phyloP scores from a whole-genome alignment of 306 rosid genomes.

The Rubus parviflorus region DNA sequence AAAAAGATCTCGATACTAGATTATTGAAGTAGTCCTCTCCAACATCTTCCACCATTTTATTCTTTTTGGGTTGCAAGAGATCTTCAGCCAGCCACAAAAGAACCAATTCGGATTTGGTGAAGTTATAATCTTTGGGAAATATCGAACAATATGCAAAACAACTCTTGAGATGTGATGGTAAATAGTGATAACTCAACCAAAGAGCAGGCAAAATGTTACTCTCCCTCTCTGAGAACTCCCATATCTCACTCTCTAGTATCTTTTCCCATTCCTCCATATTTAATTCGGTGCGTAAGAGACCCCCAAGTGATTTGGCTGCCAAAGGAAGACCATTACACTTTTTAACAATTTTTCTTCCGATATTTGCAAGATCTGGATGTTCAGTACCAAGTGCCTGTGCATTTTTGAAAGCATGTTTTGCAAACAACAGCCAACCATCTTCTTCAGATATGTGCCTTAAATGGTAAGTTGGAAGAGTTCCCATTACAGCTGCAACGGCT shows the following conservation, averaged over 20 bases:
- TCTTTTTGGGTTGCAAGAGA: too few relatives aligned
- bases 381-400: background rate
- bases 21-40: background rate
- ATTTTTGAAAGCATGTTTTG: slow-evolving; percentile 1
- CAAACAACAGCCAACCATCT: slow-evolving; percentile 16
- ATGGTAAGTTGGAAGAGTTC: background rate
- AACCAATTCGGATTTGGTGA: slow-evolving; percentile 16
- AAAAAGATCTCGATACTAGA: background rate
- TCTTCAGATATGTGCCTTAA: background rate
- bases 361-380: background rate
- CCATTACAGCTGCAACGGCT: background rate
- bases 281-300: background rate
- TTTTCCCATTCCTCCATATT: background rate
- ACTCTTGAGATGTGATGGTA: slow-evolving; percentile 17
- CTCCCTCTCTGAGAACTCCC: background rate
- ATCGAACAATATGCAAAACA: slow-evolving; percentile 27
- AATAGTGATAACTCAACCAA: slow-evolving; percentile 23
- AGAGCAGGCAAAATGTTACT: slow-evolving; percentile 9
- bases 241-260: background rate
- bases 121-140: slow-evolving; percentile 24
- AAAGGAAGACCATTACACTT: slow-evolving; percentile 30
- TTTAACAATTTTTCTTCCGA: slow-evolving; percentile 20
- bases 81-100: slow-evolving; percentile 39
- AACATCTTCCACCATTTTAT: too few relatives aligned
- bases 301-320: slow-evolving; percentile 10